Evolutionary conservation across 441 rosid species (phyloP).

Genomic region (Adansonia rubrostipa): DNA sequence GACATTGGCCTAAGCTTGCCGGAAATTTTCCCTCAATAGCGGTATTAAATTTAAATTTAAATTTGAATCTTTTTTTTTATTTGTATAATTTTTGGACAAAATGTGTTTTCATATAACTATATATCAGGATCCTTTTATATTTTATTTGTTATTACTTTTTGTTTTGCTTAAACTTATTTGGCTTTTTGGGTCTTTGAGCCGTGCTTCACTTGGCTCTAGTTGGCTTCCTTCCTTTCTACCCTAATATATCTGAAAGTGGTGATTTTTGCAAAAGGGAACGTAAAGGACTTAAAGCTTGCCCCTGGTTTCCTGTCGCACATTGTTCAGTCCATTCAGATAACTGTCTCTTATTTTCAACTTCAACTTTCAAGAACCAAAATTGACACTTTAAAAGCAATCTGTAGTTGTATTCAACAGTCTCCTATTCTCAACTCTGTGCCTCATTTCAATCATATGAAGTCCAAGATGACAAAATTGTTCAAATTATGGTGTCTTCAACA

Average conservation of each 20-base stretch:
- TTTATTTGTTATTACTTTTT: too few relatives aligned
- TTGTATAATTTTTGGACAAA: too few relatives aligned
- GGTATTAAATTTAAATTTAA: too few relatives aligned
- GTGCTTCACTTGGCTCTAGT: too few relatives aligned
- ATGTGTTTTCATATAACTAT: too few relatives aligned
- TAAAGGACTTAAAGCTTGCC: slow-evolving; percentile 88
- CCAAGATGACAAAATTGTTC: slow-evolving; percentile 91
- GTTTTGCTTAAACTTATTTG: too few relatives aligned
- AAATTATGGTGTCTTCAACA: slow-evolving; percentile 61
- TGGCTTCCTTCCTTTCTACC: too few relatives aligned
- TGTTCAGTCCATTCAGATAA: slow-evolving; percentile 82
- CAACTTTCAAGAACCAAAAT: neutral
- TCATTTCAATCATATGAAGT: slow-evolving; percentile 88
- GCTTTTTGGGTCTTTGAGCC: too few relatives aligned
- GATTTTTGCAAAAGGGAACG: slow-evolving; percentile 79
- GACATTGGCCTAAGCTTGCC: too few relatives aligned
- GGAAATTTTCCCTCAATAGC: too few relatives aligned
- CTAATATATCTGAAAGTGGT: slow-evolving; percentile 33
- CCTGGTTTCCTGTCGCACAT: slow-evolving; percentile 76
- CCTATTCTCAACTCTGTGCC: slow-evolving; percentile 22
- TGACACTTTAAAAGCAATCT: neutral
- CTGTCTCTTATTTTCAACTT: neutral
- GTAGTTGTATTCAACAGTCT: neutral
- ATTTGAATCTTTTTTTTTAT: too few relatives aligned
- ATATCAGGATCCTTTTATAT: too few relatives aligned